Percentiles rank a stretch among this genome's conserved stretches.
Evolutionary conservation across 371 early-diverging fungal species (phyloP).

Genomic region (Mortierella sp.): DNA sequence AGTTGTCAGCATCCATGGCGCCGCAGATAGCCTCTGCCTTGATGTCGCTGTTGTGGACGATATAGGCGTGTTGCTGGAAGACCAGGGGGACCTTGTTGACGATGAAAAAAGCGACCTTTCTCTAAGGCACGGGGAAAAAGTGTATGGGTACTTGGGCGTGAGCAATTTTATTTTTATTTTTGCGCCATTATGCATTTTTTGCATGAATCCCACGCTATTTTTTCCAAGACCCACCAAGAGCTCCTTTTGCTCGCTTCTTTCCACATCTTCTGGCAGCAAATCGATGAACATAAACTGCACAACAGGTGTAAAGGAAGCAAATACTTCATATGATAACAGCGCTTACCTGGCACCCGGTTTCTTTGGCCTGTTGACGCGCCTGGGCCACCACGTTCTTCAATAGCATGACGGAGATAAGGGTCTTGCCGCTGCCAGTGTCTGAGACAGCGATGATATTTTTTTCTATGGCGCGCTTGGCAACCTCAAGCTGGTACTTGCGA

Average conservation of each 20-base stretch:
- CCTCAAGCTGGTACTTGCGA: conserved; percentile 84
- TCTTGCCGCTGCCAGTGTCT: conserved; percentile 95
- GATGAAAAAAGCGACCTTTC: conserved; percentile 76
- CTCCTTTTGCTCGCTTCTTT: not conserved
- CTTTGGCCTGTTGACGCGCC: conserved; percentile 59
- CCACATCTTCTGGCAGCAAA: too few species aligned
- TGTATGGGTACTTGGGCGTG: not conserved
- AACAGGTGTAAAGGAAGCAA: not conserved
- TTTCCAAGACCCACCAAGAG: not conserved
- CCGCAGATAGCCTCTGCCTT: conserved; percentile 77
- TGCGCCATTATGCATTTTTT: not conserved
- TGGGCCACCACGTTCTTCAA: conserved; percentile 75
- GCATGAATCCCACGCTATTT: not conserved
- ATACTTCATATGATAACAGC: conserved; percentile 8
- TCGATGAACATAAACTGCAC: not conserved
- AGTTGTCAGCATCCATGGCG: conserved; percentile 78
- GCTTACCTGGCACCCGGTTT: conserved; percentile 58
- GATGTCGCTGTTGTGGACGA: conserved; percentile 75
- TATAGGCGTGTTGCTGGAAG: conserved; percentile 85
- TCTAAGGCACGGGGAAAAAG: not conserved
- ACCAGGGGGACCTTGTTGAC: conserved; percentile 90
- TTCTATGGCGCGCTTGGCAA: conserved; percentile 75
- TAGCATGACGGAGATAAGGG: conserved; percentile 87
- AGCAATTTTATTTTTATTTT: not conserved
- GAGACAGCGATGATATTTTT: conserved; percentile 90